These are phyloP conservation scores for Solanum aculeatissimum DNA, from an alignment of 305 asterid species.

Conservation along the genomic window DNA sequence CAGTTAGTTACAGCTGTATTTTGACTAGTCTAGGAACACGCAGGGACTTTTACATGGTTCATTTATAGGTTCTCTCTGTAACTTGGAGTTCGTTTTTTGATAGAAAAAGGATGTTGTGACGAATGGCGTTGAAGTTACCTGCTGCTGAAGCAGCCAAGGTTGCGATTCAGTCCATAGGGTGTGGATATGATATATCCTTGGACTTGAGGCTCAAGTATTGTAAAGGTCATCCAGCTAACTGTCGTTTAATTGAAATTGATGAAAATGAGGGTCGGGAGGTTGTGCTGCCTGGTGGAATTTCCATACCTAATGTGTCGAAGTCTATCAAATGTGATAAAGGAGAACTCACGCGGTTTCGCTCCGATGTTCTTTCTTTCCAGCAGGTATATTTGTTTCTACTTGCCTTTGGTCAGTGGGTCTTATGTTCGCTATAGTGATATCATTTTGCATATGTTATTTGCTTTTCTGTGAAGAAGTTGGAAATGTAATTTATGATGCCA, in stretches of 20 bases:
- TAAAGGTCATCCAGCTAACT: constrained; percentile 41
- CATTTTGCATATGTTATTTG: not conserved
- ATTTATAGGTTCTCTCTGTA: not conserved
- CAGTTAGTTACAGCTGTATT: not conserved
- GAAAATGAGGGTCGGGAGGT: constrained; percentile 63
- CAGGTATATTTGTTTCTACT: constrained; percentile 37
- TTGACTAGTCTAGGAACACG: not conserved
- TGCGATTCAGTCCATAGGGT: constrained; percentile 81
- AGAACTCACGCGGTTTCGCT: constrained; percentile 79
- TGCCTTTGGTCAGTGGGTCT: not conserved
- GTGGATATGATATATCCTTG: constrained; percentile 74
- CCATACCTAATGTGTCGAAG: constrained; percentile 59
- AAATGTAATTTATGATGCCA: not conserved
- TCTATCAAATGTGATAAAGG: constrained; percentile 93
- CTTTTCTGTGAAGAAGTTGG: not conserved
- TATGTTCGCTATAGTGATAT: not conserved
- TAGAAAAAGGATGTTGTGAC: constrained; percentile 19
- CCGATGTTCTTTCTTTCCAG: constrained; percentile 86
- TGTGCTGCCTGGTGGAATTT: constrained; percentile 78
- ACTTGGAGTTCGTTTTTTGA: not conserved
- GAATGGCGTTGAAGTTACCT: constrained; percentile 77
- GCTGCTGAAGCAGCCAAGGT: constrained; percentile 81
- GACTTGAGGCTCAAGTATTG: constrained; percentile 91
- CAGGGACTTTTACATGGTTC: not conserved
- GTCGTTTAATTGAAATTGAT: constrained; percentile 67